Evolutionary conservation across 441 rosid species (phyloP).

Genomic region (Biscutella auriculata): DNA sequence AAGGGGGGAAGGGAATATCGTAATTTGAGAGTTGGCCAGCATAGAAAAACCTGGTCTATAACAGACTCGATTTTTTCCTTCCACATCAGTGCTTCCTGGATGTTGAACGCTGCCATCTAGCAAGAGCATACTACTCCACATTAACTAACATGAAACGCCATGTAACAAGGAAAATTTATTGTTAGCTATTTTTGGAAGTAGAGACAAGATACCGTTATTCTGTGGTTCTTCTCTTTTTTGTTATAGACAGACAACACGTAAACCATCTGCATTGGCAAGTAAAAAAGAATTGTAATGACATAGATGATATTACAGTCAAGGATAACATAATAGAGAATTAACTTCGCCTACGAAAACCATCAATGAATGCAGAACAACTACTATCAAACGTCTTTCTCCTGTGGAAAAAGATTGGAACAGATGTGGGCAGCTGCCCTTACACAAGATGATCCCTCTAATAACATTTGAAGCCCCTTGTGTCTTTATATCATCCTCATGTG

Average conservation of each 20-base stretch:
- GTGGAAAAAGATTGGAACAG: background rate
- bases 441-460: background rate
- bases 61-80: conserved; percentile 85
- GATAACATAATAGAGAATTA: background rate
- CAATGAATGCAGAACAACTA: background rate
- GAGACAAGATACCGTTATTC: conserved; percentile 57
- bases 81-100: conserved; percentile 91
- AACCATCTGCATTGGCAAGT: conserved; percentile 77
- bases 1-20: no score
- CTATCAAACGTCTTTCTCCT: background rate
- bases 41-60: conserved; percentile 72
- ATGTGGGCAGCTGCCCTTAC: background rate
- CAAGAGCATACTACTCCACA: conserved; percentile 20
- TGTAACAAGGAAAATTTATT: background rate
- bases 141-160: conserved; percentile 17
- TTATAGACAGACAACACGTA: conserved; percentile 83
- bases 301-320: background rate
- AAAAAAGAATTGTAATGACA: background rate
- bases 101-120: conserved; percentile 99
- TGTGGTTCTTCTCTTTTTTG: conserved; percentile 86
- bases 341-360: background rate
- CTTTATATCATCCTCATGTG: no score
- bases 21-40: background rate
- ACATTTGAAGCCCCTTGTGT: no score
- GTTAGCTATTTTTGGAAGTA: no score